phyloP scores from a whole-genome alignment of 2,329 filamentous ascomycete species.

The Ustulina deusta region DNA sequence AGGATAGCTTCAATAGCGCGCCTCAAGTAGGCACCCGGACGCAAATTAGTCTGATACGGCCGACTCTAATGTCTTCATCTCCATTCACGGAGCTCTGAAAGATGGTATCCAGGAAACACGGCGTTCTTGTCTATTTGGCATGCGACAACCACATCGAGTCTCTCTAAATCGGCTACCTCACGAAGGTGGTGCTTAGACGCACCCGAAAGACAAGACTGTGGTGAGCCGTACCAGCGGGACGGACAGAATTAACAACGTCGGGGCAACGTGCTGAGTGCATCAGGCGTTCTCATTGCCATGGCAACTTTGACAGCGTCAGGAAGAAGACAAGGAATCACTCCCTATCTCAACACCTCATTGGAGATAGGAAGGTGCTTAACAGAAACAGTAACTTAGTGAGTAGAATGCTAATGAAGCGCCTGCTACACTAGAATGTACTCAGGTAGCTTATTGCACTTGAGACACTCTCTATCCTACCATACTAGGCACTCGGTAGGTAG shows the following conservation, averaged over 20 bases:
- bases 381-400: constrained; percentile 6
- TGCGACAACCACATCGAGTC: constrained; percentile 4
- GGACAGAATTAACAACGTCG: not conserved
- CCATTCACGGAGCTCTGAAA: constrained; percentile 19
- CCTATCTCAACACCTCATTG: constrained; percentile 9
- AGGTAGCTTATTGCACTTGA: not conserved
- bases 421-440: not conserved
- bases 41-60: not conserved
- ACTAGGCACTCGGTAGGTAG: not conserved
- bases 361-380: not conserved
- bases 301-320: constrained; percentile 11
- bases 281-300: constrained; percentile 9
- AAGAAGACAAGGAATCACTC: constrained; percentile 1
- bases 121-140: constrained; percentile 25
- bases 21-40: constrained; percentile 2
- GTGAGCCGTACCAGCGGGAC: constrained; percentile 7
- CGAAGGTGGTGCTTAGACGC: constrained; percentile 12
- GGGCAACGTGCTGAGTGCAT: not conserved
- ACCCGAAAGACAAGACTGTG: not conserved
- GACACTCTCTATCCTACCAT: not conserved
- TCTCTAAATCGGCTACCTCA: not conserved
- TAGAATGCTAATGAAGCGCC: not conserved
- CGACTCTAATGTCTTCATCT: not conserved
- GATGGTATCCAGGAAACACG: constrained; percentile 1
- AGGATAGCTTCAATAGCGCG: constrained; percentile 9